Base-by-base conservation (phyloP, 768 basidiomycete species). In the Leucogyrophana mollusca region DNA sequence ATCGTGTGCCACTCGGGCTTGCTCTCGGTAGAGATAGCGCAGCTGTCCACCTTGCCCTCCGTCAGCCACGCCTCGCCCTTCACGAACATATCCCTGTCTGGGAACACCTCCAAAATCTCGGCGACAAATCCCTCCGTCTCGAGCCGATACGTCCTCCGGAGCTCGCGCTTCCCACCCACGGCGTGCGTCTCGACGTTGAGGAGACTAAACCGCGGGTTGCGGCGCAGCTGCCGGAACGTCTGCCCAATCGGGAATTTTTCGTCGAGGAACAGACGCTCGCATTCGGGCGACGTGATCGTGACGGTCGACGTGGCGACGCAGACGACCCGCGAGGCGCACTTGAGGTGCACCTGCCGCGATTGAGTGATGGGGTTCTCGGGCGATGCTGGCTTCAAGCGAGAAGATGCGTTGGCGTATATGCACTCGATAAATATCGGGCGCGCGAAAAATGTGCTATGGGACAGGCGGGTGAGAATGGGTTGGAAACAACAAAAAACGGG, bases 241-340 rank as follows among this genome's bases (percentile, higher is more conserved):
- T 87, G 85, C 1, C 85, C 85, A 24, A 86, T 80, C 20, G 80
- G 80, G 47, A 75, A 85, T 48, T 79, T 80, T 49, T 85, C 80
- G 43, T 80, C 79, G 14, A 87, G 71, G 64, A 87, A 81, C 38
- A 85, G 74, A 43, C 71, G 72, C 16, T 82, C 85, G 51, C 74
- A 72, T 20, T 70, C 61, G 0, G 80, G 72, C 1, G 77, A 78
- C 2, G 78, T 77, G 51, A 87, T 76, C 40, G 73, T 77, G 33
- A 87, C 83, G 1, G 73, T 76, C 41, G 83, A 85, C 1, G 82
- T 86, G 3, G 85, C 84, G 18, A 78, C 66, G 61, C 84, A 87
- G 36, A 82, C 73, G 17, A 73, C 67, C 42, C 73, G 77, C 16
- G 70, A 69, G 1, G 64, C 69, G 53, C 84, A 86, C 50, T 78